Base-by-base conservation (phyloP, 2,329 filamentous ascomycete species). In the Hortaea werneckii region DNA sequence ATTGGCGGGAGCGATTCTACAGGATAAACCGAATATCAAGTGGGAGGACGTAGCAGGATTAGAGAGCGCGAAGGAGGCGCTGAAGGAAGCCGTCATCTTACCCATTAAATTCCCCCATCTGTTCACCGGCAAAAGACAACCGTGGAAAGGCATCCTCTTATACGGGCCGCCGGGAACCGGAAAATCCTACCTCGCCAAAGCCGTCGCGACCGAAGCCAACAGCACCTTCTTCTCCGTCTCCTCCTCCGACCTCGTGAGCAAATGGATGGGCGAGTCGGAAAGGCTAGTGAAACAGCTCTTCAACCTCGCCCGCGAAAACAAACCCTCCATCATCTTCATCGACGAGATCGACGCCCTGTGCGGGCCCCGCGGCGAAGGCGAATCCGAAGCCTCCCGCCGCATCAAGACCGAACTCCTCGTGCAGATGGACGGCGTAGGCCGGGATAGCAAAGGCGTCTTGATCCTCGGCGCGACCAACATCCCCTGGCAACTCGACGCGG, bases 211-310 rank as follows among this genome's bases (percentile, higher is more conserved):
- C 12, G 92, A 98, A 69, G 92, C 92, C 48, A 96, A 98, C 68
- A 95, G 89, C 68, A 96, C 92, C 3, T 98, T 98, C 65, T 98
- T 98, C 77, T 95, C 88, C 62, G 90, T 98, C 55, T 94, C 87
- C 69, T 94, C 87, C 75, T 94, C 87, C 63, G 92, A 98, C 65
- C 67, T 98, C 67, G 92, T 98, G 50, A 95, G 87, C 66, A 98
- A 98, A 65, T 98, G 92, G 92, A 98, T 98, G 92, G 92, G 92
- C 72, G 92, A 98, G 69, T 94, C 86, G 74, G 92, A 98, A 79
- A 80, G 88, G 87, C 77, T 98, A 57, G 92, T 98, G 47, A 96
- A 96, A 64, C 85, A 94, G 53, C 78, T 98, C 8, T 98, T 98
- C 71, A 87, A 85, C 58, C 95, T 98, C 86, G 92, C 92, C 0